Percentiles rank a stretch among this genome's conserved stretches.
phyloP scores from a whole-genome alignment of 2,329 filamentous ascomycete species.

The Microdochium nivale region DNA sequence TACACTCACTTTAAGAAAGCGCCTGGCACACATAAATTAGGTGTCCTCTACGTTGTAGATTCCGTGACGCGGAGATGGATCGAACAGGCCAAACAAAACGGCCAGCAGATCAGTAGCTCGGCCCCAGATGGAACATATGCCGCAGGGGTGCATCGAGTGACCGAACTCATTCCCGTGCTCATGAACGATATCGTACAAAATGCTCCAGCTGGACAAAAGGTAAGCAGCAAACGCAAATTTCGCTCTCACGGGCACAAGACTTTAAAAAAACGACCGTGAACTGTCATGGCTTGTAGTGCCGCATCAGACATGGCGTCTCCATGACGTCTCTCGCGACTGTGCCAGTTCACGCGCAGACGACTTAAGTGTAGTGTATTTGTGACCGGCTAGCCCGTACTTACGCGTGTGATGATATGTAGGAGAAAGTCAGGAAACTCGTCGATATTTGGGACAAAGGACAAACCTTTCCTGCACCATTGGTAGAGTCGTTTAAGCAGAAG shows the following conservation, averaged over 20 bases:
- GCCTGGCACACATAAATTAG: conserved; percentile 90
- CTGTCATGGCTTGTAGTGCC: background rate
- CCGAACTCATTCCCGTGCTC: conserved; percentile 83
- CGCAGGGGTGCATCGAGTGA: conserved; percentile 92
- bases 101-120: conserved; percentile 71
- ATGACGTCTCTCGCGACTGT: background rate
- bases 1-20: conserved; percentile 97
- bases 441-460: conserved; percentile 97
- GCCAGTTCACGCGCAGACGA: too few species aligned
- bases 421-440: conserved; percentile 90
- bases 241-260: background rate
- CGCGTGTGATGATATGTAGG: conserved; percentile 49
- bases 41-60: conserved; percentile 99
- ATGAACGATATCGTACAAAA: conserved; percentile 92
- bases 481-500: conserved; percentile 76
- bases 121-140: conserved; percentile 89
- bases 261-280: background rate
- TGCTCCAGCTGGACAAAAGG: conserved; percentile 92
- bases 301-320: background rate
- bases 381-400: conserved; percentile 29
- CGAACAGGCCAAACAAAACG: conserved; percentile 82
- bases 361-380: background rate
- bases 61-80: conserved; percentile 99
- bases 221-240: conserved; percentile 34
- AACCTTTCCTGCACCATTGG: conserved; percentile 76